Percentiles rank a stretch among this genome's conserved stretches.
These are phyloP conservation scores for Trifolium subterraneum DNA, from an alignment of 306 rosid genomes.

Conservation along the genomic window DNA sequence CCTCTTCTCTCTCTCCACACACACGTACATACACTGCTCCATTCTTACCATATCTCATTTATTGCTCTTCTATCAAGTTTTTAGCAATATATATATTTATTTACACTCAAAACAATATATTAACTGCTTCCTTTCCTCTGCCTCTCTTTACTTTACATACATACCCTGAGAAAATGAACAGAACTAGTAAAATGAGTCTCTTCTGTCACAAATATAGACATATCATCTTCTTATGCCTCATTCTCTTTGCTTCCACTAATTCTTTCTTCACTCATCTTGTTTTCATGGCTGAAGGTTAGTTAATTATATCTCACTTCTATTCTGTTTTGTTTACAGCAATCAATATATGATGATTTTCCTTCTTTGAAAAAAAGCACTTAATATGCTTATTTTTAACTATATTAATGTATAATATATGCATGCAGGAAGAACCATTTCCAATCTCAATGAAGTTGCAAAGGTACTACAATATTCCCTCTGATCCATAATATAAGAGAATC, in stretches of 20 bases:
- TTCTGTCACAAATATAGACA: constrained; percentile 58
- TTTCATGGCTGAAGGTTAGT: constrained; percentile 70
- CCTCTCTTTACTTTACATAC: constrained; percentile 33
- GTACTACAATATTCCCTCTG: constrained; percentile 55
- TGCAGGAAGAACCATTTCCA: constrained; percentile 69
- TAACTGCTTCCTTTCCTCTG: constrained; percentile 41
- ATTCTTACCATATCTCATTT: constrained; percentile 38
- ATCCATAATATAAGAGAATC: too few relatives aligned
- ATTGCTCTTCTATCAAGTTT: constrained; percentile 47
- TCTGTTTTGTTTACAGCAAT: background rate
- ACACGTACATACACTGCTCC: constrained; percentile 36
- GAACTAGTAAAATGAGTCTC: constrained; percentile 46
- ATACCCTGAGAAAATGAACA: constrained; percentile 52
- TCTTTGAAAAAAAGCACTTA: too few relatives aligned
- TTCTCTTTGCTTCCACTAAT: constrained; percentile 56
- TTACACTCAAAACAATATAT: constrained; percentile 39
- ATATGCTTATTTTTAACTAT: too few relatives aligned
- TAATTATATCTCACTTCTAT: background rate
- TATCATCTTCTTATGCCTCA: constrained; percentile 43
- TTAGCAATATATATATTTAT: constrained; percentile 27
- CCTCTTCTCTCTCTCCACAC: constrained; percentile 21
- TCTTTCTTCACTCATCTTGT: constrained; percentile 44
- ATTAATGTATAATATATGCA: background rate
- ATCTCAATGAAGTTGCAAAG: constrained; percentile 43
- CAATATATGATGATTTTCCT: background rate